phyloP scores from a whole-genome alignment of 371 early-diverging fungal species.

The Syncephalastrum racemosum region DNA sequence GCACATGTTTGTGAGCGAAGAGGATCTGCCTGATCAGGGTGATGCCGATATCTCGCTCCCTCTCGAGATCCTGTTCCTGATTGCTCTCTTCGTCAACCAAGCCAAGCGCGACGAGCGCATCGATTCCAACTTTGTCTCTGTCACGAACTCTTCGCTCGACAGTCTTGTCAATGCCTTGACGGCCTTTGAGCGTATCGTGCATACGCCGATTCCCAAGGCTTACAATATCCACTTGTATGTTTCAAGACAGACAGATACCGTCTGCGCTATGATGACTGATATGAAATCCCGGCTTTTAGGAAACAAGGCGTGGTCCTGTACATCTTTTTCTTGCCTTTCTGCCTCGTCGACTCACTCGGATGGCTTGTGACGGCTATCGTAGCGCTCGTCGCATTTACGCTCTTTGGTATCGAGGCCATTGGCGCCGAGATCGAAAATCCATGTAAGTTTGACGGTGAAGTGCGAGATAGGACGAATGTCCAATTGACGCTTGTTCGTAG shows the following conservation, averaged over 20 bases:
- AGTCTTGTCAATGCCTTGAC: conserved; percentile 65
- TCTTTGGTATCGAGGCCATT: conserved; percentile 77
- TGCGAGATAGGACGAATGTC: background rate
- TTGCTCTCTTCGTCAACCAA: conserved; percentile 53
- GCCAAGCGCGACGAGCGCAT: conserved; percentile 46
- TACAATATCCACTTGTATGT: conserved; percentile 73
- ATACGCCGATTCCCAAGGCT: conserved; percentile 79
- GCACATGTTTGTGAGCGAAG: conserved; percentile 26
- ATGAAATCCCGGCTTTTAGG: conserved; percentile 19
- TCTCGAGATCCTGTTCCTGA: conserved; percentile 55
- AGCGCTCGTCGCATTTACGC: conserved; percentile 65
- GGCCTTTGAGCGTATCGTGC: conserved; percentile 72
- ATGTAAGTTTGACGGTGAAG: conserved; percentile 19
- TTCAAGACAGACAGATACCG: background rate
- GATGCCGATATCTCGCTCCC: conserved; percentile 57
- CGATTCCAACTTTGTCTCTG: conserved; percentile 50
- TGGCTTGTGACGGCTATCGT: conserved; percentile 62
- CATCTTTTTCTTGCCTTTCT: conserved; percentile 69
- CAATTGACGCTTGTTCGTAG: conserved; percentile 45
- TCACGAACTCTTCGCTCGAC: conserved; percentile 44
- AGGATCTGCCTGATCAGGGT: conserved; percentile 41
- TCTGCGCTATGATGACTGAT: background rate
- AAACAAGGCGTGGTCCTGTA: conserved; percentile 73
- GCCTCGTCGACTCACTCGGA: conserved; percentile 52
- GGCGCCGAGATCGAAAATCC: conserved; percentile 47